phyloP scores from a whole-genome alignment of 2,329 filamentous ascomycete genomes.

The Fusarium sp. region DNA sequence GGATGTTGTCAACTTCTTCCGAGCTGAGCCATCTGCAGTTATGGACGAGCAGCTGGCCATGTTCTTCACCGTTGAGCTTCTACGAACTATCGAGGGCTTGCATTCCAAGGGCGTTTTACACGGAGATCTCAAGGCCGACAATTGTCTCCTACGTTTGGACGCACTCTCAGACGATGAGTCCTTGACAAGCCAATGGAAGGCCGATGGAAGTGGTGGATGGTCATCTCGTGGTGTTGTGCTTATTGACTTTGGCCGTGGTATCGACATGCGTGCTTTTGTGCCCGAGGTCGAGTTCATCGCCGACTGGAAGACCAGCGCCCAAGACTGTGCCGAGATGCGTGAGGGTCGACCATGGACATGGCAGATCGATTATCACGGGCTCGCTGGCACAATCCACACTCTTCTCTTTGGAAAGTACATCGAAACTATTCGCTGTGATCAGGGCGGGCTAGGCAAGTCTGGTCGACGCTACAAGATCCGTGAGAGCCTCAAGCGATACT shows the following conservation, averaged over 20 bases:
- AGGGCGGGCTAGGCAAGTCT: constrained; percentile 67
- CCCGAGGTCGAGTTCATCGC: constrained; percentile 85
- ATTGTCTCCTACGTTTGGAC: constrained; percentile 90
- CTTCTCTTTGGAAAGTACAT: constrained; percentile 97
- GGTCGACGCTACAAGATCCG: constrained; percentile 82
- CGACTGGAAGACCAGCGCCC: constrained; percentile 89
- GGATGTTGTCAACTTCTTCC: constrained; percentile 92
- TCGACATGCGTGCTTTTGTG: constrained; percentile 90
- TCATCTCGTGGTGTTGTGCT: constrained; percentile 81
- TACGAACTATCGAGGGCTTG: constrained; percentile 89
- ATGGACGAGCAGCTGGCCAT: constrained; percentile 94
- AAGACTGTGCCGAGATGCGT: constrained; percentile 95
- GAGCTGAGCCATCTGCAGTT: constrained; percentile 76
- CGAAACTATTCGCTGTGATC: constrained; percentile 75
- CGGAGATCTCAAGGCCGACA: constrained; percentile 95
- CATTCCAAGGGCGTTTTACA: constrained; percentile 86
- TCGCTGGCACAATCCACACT: constrained; percentile 88
- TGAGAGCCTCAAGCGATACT: constrained; percentile 92
- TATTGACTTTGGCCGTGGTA: constrained; percentile 94
- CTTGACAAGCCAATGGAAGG: constrained; percentile 75
- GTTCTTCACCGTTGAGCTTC: constrained; percentile 93
- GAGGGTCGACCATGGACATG: constrained; percentile 96
- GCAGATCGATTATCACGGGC: constrained; percentile 95
- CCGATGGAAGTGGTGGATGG: constrained; percentile 85
- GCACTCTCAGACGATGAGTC: constrained; percentile 55